A percentile compares a stretch with the other conserved stretches of the same genome.
Conservation (phyloP, 169 alveolate genomes). For the Eimeria necatrix region DNA sequence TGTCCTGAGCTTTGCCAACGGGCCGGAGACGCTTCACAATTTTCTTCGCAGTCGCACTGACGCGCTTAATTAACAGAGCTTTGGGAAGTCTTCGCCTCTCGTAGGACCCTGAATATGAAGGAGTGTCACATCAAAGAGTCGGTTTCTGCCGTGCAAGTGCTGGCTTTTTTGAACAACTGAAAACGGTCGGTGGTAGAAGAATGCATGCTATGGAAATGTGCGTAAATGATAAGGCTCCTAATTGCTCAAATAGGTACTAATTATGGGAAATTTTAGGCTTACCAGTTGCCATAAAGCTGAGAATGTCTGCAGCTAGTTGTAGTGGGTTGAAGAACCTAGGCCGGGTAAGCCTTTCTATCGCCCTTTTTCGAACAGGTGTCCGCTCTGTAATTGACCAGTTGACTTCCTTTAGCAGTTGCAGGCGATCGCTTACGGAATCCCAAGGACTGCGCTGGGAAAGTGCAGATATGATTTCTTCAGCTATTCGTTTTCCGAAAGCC, state of each 20-base stretch:
- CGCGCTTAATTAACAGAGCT: conserved; percentile 26
- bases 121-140: neutral
- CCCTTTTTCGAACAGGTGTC: conserved; percentile 34
- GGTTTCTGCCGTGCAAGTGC: neutral
- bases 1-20: conserved; percentile 37
- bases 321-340: conserved; percentile 42
- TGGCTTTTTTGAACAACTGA: neutral
- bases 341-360: neutral
- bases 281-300: conserved; percentile 39
- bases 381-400: neutral
- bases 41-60: conserved; percentile 1
- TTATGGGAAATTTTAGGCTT: neutral
- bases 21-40: neutral
- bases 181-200: no score
- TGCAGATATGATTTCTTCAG: conserved; percentile 12
- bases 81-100: conserved; percentile 51
- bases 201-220: no score
- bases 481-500: conserved; percentile 30
- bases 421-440: conserved; percentile 11
- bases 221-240: no score
- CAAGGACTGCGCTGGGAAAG: conserved; percentile 34
- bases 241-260: no score
- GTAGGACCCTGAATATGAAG: conserved; percentile 31
- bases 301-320: neutral
- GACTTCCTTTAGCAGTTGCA: neutral